Base-by-base conservation (phyloP, 768 basidiomycete genomes). In the Amanita pseudoporphyria region DNA sequence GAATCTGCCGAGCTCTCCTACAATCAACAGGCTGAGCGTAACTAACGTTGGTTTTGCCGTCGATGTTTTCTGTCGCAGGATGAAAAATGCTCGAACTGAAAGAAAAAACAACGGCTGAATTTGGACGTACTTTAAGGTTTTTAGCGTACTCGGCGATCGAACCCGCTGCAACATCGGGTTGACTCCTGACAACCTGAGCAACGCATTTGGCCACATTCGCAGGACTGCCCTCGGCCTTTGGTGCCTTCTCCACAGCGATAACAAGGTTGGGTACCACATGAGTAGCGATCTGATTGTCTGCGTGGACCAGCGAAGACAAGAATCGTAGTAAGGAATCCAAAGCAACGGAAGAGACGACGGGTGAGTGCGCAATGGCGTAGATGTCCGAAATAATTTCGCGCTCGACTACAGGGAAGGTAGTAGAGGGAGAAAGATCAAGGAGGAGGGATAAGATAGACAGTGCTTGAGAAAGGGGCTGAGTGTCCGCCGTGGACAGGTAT, bases 1-100 rank as follows among this genome's bases (percentile, higher is more conserved):
- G 58, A 82, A 84, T 30, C 94, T 83, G 28, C 95, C 96, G 35
- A 98, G 75, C 64, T 98, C 96, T 41, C 96, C 96, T 44, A 98
- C 72, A 35, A 91, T 84, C 12, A 96, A 71, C 48, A 98, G 71
- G 56, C 90, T 87, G 19, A 99, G 76, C 28, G 91, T 82, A 6
- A 90, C 74, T 35, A 82, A 71, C 1, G 79, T 72, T 14, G 85
- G 66, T 54, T 79, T 79, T 6, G 82, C 76, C 62, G 84, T 85
- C 7, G 82, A 77, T 0, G 67, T 62, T 43, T 71, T 71, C 73
- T 78, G 31, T 4, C 46, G 41, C 14, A 19, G 49, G 31, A 32
- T 33, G 24, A 52, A 24, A 28, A 7, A 7, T 7, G 7, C 26
- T 7, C 26, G 4, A 28, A 7, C 26, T 28, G 7, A 28, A 28